Base-by-base conservation (phyloP, 1,139 yeast genomes). In the Candida anutae region DNA sequence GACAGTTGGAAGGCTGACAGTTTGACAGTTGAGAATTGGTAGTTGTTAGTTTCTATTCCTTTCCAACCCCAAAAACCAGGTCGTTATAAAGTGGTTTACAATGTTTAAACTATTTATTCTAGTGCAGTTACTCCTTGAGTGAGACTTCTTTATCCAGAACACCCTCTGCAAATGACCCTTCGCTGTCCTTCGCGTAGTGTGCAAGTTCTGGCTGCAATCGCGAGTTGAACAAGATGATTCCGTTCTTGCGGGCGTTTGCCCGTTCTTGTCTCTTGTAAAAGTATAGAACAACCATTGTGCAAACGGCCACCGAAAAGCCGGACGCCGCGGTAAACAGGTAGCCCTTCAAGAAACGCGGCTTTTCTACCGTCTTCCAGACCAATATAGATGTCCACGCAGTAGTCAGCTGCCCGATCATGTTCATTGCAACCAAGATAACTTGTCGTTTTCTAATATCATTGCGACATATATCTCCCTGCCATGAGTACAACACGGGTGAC, bases 221-320 rank as follows among this genome's bases (percentile, higher is more conserved):
- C 19, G 37, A 34, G 21, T 34, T 34, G 17, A 27, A 34, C 3
- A 39, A 25, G 15, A 37, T 15, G 13, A 39, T 39, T 3, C 43
- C 78, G 37, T 75, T 71, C 16, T 58, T 63, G 25, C 50, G 48
- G 6, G 81, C 77, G 34, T 60, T 43, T 28, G 48, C 50, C 34
- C 64, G 59, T 44, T 77, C 84, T 28, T 73, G 69, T 27, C 63
- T 59, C 48, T 76, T 77, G 55, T 74, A 77, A 33, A 71, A 59
- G 40, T 57, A 66, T 33, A 74, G 57, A 4, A 71, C 77, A 3
- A 70, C 55, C 26, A 69, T 51, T 0, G 78, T 66, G 77, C 77
- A 70, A 3, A 62, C 30, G 19, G 60, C 47, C 39, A 74, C 62
- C 11, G 66, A 50, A 24, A 62, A 62, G 2, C 77, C 75, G 39